Percentiles rank a stretch among this genome's conserved stretches.
These are phyloP conservation scores for Torulaspora franciscae DNA, from an alignment of 805 yeast species.

Conservation along the genomic window DNA sequence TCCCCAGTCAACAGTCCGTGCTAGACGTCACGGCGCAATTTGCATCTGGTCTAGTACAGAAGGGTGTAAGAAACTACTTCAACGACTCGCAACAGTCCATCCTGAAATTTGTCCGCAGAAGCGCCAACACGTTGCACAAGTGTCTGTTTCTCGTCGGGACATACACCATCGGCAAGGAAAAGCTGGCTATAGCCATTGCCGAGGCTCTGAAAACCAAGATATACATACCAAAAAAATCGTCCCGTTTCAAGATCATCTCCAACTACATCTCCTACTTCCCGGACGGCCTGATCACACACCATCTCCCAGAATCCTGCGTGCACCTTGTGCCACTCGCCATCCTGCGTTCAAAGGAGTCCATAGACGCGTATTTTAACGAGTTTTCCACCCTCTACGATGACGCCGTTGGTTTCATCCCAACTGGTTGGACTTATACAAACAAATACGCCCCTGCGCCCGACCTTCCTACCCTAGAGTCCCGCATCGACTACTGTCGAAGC, in stretches of 20 bases:
- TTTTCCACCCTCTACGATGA: conserved; percentile 21
- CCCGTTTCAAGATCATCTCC: conserved; percentile 43
- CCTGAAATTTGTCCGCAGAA: conserved; percentile 34
- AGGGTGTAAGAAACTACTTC: conserved; percentile 24
- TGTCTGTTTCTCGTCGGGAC: conserved; percentile 60
- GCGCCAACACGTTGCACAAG: conserved; percentile 9
- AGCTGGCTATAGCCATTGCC: conserved; percentile 66
- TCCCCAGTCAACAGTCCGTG: conserved; percentile 73
- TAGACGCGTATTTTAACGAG: conserved; percentile 28
- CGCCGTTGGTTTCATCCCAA: conserved; percentile 73
- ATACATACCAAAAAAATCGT: conserved; percentile 36
- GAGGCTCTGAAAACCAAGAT: conserved; percentile 48
- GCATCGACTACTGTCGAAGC: conserved; percentile 16
- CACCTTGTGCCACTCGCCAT: conserved; percentile 72
- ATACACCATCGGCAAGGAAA: conserved; percentile 89
- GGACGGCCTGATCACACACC: conserved; percentile 41
- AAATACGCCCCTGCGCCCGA: conserved; percentile 15
- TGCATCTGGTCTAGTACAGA: conserved; percentile 39
- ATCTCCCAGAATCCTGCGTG: conserved; percentile 48
- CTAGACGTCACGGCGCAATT: conserved; percentile 55
- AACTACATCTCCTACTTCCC: conserved; percentile 44
- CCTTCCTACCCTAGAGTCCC: conserved; percentile 15
- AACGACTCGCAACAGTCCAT: conserved; percentile 33
- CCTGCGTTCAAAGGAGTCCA: conserved; percentile 36
- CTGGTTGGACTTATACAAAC: conserved; percentile 77